Base-by-base conservation (phyloP, 1,139 yeast genomes). In the Candida anutae region DNA sequence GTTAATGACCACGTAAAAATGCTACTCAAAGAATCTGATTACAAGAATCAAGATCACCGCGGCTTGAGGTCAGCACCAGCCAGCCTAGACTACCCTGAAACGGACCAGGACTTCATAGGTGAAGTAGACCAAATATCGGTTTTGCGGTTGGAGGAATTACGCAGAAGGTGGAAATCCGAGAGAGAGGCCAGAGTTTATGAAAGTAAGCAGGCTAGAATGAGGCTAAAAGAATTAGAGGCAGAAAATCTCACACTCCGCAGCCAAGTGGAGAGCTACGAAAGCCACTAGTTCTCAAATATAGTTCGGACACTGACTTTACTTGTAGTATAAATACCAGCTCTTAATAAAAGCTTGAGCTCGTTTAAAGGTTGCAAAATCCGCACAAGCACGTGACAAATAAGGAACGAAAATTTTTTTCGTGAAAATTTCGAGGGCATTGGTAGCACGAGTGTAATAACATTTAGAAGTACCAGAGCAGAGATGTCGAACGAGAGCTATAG, bases 151-250 rank as follows among this genome's bases (percentile, higher is more conserved):
- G 77, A 74, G 22, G 87, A 77, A 37, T 46, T 81, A 24, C 70
- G 74, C 24, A 70, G 62, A 34, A 61, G 79, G 39, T 77, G 84
- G 79, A 74, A 77, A 42, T 62, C 77, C 2, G 88, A 81, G 40
- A 57, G 87, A 37, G 93, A 80, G 46, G 71, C 81, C 13, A 53
- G 88, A 21, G 70, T 70, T 14, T 58, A 74, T 32, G 85, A 79
- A 43, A 59, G 66, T 34, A 63, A 65, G 26, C 76, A 77, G 30
- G 72, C 81, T 2, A 61, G 63, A 28, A 52, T 57, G 26, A 53
- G 80, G 25, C 58, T 78, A 9, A 48, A 49, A 20, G 76, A 72
- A 33, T 46, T 80, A 22, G 85, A 77, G 36, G 38, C 44, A 20
- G 87, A 79, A 39, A 75, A 75, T 39, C 47, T 54, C 6, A 42